Evolutionary conservation across 768 basidiomycete genomes (phyloP), one percentile per base, ranked within the genome.

Genomic region (Suillus discolor): DNA sequence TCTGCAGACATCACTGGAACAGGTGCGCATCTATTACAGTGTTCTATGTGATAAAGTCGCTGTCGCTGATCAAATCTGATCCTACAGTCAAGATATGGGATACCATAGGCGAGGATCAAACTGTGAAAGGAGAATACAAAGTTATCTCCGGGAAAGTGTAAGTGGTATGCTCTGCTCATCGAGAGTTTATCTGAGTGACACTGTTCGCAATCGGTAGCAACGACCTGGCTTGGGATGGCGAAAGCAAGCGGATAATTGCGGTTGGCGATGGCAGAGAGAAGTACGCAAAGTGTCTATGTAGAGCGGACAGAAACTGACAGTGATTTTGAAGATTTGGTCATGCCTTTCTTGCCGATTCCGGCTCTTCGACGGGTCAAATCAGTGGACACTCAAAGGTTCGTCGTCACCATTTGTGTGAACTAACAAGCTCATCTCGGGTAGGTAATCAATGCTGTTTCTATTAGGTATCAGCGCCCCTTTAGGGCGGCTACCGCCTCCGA

Each of bases 191-290:
- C 36, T 53, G 15, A 53, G 28, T 2, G 49, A 57, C 51, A 12
- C 9, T 51, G 54, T 18, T 41, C 13, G 51, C 12, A 59, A 16
- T n/a, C 54, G 38, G 18, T 69, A 94, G 96, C 69, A 96, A 96
- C 70, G 97, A 98, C 78, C 85, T 99, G 25, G 91, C 90, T 13
- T 99, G 97, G 97, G 97, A 98, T 72, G 92, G 92, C 1, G 97
- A 98, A 77, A 94, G 92, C 73, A 97, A 97, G 75, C 86, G 97
- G n/a, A 91, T 99, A 65, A 92, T 98, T 59, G 93, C 91, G 8
- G 96, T 93, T 15, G 97, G 97, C 62, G 94, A 97, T 69, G 96
- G 96, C 42, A 84, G 89, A 66, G 96, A 96, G 72, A 94, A 91
- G 94, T 95, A 62, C 20, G 69, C 62, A 15, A 45, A 49, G 61